Base-by-base conservation (phyloP, 257 asterid species). In the Solanum medicagineum region DNA sequence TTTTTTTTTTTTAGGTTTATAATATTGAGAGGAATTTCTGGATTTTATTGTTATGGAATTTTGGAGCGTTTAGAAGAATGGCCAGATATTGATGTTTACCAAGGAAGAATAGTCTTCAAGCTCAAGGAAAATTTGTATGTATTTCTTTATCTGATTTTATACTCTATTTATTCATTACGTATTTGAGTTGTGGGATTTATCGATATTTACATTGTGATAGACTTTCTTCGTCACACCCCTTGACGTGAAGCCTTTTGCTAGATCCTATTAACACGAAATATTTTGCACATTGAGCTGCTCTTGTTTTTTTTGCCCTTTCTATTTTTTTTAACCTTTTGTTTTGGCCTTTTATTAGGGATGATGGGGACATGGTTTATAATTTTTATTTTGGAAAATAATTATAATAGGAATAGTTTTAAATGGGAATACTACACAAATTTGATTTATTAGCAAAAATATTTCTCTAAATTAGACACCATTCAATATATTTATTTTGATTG, bases 91-190 rank as follows among this genome's bases (percentile, higher is more conserved):
- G 86, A 89, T 88, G 80, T 90, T 49, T 89, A 85, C 20, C 95
- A 94, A 88, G 93, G 93, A 59, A 90, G 99, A 56, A 89, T 93
- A 0, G 97, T 93, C 9, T 91, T 94, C 90, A 95, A 95, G 88
- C 98, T 95, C 22, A 87, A 90, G 9, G 89, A 85, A 22, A 82
- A 91, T 13, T 84, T 92, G 99, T 95, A 69, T 10, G 79, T 69
- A 17, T 15, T 54, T 54, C 59, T 20, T 54, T 56, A 53, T 53
- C 57, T 5, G 14, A 53, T 53, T 14, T 53, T 5, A 14, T 12
- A 51, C 13, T 51, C 56, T 51, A 51, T 12, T 0, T 12, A 51
- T 13, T 51, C 2, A 0, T 51, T 5, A 36, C 8, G 6, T 2
- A 17, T 53, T 53, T 2, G 19, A 53, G 19, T 5, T 2, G 19